phyloP scores from a whole-genome alignment of 495 filamentous ascomycete species.

The Penicillium samsonianum region DNA sequence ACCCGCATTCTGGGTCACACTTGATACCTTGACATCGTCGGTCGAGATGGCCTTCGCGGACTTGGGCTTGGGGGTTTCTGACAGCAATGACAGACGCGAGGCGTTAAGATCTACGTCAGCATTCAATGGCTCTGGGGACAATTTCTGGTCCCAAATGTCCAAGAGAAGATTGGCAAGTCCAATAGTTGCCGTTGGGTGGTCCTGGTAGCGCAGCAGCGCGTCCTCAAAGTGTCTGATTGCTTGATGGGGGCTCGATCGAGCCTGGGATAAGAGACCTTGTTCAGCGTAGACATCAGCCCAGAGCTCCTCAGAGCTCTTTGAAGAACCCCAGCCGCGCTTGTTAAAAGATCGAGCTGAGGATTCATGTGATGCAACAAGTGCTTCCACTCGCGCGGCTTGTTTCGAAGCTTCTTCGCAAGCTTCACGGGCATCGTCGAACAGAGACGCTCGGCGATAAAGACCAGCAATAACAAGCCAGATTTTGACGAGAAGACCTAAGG shows the following conservation, averaged over 20 bases:
- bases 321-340: conserved; percentile 69
- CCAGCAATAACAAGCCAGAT: conserved; percentile 89
- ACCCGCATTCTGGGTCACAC: conserved; percentile 13
- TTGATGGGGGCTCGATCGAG: conserved; percentile 60
- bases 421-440: conserved; percentile 73
- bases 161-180: conserved; percentile 81
- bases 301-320: conserved; percentile 74
- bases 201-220: conserved; percentile 68
- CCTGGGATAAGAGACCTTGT: conserved; percentile 67
- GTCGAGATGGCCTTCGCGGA: conserved; percentile 25
- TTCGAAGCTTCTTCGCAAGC: conserved; percentile 81
- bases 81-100: conserved; percentile 30
- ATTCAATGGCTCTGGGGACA: conserved; percentile 44
- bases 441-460: conserved; percentile 78
- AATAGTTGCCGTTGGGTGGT: conserved; percentile 80
- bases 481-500: conserved; percentile 64
- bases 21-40: conserved; percentile 25
- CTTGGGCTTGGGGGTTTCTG: conserved; percentile 25
- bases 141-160: conserved; percentile 74
- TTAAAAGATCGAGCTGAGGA: conserved; percentile 55
- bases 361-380: conserved; percentile 42
- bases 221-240: conserved; percentile 77
- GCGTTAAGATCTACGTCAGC: conserved; percentile 33
- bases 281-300: conserved; percentile 79
- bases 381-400: conserved; percentile 56